Percentiles rank a stretch among this genome's conserved stretches.
Conservation (phyloP, 768 basidiomycete species). For the Suillus hirtellus region DNA sequence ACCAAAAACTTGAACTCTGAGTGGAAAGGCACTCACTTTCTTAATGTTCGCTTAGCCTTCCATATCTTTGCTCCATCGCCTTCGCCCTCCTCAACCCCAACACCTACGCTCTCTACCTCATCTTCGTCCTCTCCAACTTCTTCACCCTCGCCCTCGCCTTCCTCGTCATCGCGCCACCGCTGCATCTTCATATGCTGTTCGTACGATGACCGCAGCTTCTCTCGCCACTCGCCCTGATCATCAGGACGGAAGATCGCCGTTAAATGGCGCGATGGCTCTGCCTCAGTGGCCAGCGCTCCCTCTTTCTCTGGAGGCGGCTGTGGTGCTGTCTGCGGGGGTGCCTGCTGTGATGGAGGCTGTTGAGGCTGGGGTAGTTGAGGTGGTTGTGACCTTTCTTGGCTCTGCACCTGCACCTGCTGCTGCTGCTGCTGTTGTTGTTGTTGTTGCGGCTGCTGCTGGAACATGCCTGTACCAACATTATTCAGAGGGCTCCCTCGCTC, state of each 20-base stretch:
- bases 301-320: slow-evolving; percentile 15
- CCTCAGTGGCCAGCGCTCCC: slow-evolving; percentile 15
- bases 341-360: slow-evolving; percentile 31
- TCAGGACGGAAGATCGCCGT: slow-evolving; percentile 89
- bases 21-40: slow-evolving; percentile 65
- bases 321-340: slow-evolving; percentile 15
- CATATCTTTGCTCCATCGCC: slow-evolving; percentile 74
- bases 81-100: slow-evolving; percentile 62
- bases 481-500: slow-evolving; percentile 52
- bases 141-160: slow-evolving; percentile 61
- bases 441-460: slow-evolving; percentile 38
- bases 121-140: slow-evolving; percentile 70
- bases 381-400: slow-evolving; percentile 27
- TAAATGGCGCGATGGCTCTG: slow-evolving; percentile 28
- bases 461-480: slow-evolving; percentile 35
- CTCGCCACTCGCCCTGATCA: slow-evolving; percentile 84
- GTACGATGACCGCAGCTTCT: slow-evolving; percentile 67
- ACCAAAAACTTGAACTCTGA: slow-evolving; percentile 2
- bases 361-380: slow-evolving; percentile 42
- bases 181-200: slow-evolving; percentile 39
- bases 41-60: slow-evolving; percentile 83
- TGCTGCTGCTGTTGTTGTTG: slow-evolving; percentile 6
- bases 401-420: slow-evolving; percentile 19
- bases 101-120: slow-evolving; percentile 52
- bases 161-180: slow-evolving; percentile 49